Base-by-base conservation (phyloP, 805 yeast species). In the Schizosaccharomyces octosporus region DNA sequence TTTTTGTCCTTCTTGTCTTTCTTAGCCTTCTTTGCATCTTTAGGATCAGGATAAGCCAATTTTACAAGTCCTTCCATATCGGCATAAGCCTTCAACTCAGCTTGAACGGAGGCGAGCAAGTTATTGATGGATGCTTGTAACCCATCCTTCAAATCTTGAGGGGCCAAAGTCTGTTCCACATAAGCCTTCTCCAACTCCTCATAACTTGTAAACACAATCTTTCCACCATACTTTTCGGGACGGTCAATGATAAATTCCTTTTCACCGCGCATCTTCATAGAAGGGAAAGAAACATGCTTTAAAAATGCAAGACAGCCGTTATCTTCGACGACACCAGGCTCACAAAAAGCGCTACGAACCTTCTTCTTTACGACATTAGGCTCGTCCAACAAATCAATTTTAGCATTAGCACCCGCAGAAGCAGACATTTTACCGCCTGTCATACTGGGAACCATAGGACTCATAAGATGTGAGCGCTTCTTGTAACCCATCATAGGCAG, bases 391-490 rank as follows among this genome's bases (percentile, higher is more conserved):
- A 93, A 72, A 69, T 93, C 98, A 65, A 93, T 88, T 75, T 93
- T 93, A 62, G 97, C 89, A 77, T 88, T 93, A 67, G 98, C 97
- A 41, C 27, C 60, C 75, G 93, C 98, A 43, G 96, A 87, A 1
- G 98, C 96, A 67, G 96, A 87, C 99, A 93, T 93, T 72, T 93
- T 93, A 9, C 78, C 98, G 67, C 97, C 97, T 41, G 84, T 82
- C 67, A 93, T 80, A 62, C 98, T 97, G 60, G 98, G 98, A 59
- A 94, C 96, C 97, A 93, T 90, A 62, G 88, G 90, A 76, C 93
- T 93, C 99, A 93, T 93, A 70, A 93, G 78, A 75, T 93, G 99
- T 39, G 95, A 98, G 72, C 99, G 84, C 78, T 93, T 93, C 75
- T 85, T 87, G 83, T 90, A 93, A 54, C 97, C 97, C 62, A 93